Evolutionary conservation across 1,284 basidiomycete genomes (phyloP).

Genomic region (Gymnopus androsaceus): DNA sequence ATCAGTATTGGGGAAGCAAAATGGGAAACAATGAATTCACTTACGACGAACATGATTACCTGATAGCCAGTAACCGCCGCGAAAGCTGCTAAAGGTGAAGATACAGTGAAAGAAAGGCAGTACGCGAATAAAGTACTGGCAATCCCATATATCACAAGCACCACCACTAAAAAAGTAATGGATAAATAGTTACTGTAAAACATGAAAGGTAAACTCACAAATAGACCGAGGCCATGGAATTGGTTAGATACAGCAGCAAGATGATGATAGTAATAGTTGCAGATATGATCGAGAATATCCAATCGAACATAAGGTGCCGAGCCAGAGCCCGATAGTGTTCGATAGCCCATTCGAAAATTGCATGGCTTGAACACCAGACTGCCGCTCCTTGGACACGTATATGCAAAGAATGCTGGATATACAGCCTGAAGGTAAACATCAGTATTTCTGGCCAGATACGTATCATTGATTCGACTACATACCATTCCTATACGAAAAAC

Average conservation of each 20-base stretch:
- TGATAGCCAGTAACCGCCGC: constrained; percentile 77
- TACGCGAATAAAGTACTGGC: constrained; percentile 70
- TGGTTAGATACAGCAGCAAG: constrained; percentile 56
- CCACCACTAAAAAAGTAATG: constrained; percentile 52
- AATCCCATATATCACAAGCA: constrained; percentile 72
- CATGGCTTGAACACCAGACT: constrained; percentile 75
- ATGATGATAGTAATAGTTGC: constrained; percentile 65
- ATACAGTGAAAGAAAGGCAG: constrained; percentile 60
- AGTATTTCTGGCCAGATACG: background rate
- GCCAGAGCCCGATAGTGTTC: constrained; percentile 73
- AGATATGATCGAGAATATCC: constrained; percentile 57
- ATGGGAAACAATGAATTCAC: constrained; percentile 19
- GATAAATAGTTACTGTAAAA: background rate
- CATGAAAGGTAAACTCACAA: constrained; percentile 46
- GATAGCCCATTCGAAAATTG: constrained; percentile 77
- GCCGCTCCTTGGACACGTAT: constrained; percentile 71
- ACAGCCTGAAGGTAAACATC: constrained; percentile 48
- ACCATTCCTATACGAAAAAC: constrained; percentile 73
- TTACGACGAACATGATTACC: constrained; percentile 68
- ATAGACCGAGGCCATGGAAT: constrained; percentile 70
- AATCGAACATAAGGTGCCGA: constrained; percentile 81
- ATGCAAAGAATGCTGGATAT: constrained; percentile 81
- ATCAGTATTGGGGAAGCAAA: background rate
- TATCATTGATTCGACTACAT: constrained; percentile 19
- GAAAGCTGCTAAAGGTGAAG: constrained; percentile 74